Evolutionary conservation across 2,329 filamentous ascomycete species (phyloP), one percentile per base, ranked within the genome.

Genomic region (Paecilomyces variotii): DNA sequence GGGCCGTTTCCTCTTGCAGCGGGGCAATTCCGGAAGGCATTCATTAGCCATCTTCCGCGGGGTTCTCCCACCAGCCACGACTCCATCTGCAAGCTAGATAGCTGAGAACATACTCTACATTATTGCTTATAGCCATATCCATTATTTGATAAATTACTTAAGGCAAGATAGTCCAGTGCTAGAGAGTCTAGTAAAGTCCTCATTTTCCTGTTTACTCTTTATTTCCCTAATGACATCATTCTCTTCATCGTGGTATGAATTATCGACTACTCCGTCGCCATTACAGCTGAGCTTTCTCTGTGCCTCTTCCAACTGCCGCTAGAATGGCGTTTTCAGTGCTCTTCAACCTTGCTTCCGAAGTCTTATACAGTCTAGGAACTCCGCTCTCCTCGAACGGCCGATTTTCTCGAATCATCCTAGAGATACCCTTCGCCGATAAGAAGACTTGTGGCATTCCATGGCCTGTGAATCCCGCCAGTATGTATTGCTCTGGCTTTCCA

Each of bases 391-490:
- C 68, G 14, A 71, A 69, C 3, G 52, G 50, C 0, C 57, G 49
- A 2, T 59, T 67, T 10, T 65, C 63, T 24, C 69, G 56, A 61
- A 86, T 78, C 81, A 87, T 84, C 30, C 74, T 71, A 1, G 79
- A 81, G 59, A 88, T 64, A 0, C 80, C 85, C 63, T 80, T 78
- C 0, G 84, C 84, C 28, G 80, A 82, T 67, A 84, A 81, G 74
- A 84, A 82, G 57, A 83, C 84, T 32, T 84, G 70, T 1, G 85
- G 85, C 86, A 87, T 88, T 0, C 85, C 84, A 68, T 88, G 84
- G 0, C 86, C 86, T 62, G 86, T 85, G 62, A 88, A 88, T 4
- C 83, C 80, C 2, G 81, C 83, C 32, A 79, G 77, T 0, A 85
- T 73, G 77, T 81, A 86, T 25, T 87, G 65, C 0, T 78, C 76